Evolutionary conservation across 164 flowering plant species (phyloP), one percentile per base, ranked within the genome.

Genomic region (Stephania cephalantha): DNA sequence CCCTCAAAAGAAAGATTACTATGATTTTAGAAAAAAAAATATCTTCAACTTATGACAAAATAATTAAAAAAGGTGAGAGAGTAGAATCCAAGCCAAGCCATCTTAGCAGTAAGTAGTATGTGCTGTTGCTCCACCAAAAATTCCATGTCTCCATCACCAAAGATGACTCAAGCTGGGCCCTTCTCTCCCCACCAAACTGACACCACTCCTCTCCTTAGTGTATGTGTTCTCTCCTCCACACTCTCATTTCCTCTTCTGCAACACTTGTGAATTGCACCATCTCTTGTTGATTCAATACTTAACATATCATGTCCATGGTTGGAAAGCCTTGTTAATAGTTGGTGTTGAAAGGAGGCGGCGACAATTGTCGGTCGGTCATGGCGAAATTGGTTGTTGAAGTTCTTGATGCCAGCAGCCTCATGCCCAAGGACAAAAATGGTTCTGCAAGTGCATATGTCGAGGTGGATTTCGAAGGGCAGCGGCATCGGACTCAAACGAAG

Each of bases 401-500:
- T n/a, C 78, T 87, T 9, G 93, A 89, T 30, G 97, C 98, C 10
- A 79, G 81, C 70, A 91, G 90, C 77, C 93, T 95, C 22, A 91
- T 87, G 95, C 95, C 97, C 61, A 95, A 92, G 81, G 95, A 92
- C 71, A 92, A 95, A 1, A 86, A 91, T 5, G 97, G 97, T 35
- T 89, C 22, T 7, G 88, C 98, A 0, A 92, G 85, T 76, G 95
- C 98, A 0, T 95, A 84, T 71, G 95, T 88, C 0, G 93, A 95
- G 70, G 95, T 92, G 0, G 88, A 86, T 0, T 91, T 92, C 70
- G 92, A 87, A 11, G 85, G 80, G 0, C 91, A 92, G 74, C 63
- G 78, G 0, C 88, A 83, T 31, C 74, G 90, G 6, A 95, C 97
- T 3, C 90, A 85, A 68, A 88, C 94, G 70, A 89, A 85, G 83